phyloP scores from a whole-genome alignment of 495 filamentous ascomycete genomes.

The Penicillium canescens region DNA sequence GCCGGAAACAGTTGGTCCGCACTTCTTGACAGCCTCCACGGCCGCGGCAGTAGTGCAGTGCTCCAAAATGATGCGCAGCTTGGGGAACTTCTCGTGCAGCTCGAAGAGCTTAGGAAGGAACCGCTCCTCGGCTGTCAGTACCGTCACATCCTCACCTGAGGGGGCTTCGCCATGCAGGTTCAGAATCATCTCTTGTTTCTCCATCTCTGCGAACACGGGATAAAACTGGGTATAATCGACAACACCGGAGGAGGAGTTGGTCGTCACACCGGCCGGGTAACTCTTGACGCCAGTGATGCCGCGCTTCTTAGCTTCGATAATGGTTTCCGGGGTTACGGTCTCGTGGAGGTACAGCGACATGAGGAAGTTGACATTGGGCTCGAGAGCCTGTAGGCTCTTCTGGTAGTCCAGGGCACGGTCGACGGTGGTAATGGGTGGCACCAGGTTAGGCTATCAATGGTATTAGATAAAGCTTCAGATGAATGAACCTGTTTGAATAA shows the following conservation, averaged over 20 bases:
- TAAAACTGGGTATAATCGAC: conserved; percentile 69
- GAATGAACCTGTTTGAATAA: conserved; percentile 6
- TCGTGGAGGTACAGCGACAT: conserved; percentile 89
- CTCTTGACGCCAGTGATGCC: conserved; percentile 55
- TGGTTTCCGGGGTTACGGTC: conserved; percentile 73
- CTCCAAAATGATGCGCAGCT: conserved; percentile 72
- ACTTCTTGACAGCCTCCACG: conserved; percentile 71
- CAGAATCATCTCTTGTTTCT: conserved; percentile 61
- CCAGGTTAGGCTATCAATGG: conserved; percentile 58
- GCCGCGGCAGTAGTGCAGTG: conserved; percentile 87
- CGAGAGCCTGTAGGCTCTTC: conserved; percentile 61
- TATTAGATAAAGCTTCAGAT: conserved; percentile 10
- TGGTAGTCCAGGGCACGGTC: conserved; percentile 75
- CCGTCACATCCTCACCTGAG: conserved; percentile 56
- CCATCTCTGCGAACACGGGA: conserved; percentile 80
- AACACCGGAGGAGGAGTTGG: conserved; percentile 82
- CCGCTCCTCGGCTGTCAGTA: conserved; percentile 75
- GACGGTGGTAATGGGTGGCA: conserved; percentile 76
- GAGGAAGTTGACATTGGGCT: conserved; percentile 73
- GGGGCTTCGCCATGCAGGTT: conserved; percentile 65
- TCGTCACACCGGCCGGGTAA: conserved; percentile 70
- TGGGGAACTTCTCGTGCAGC: conserved; percentile 74
- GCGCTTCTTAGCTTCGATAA: conserved; percentile 66
- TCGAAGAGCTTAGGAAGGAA: conserved; percentile 77
- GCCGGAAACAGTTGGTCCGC: conserved; percentile 67